Evolutionary conservation across 768 basidiomycete genomes (phyloP), one percentile per base, ranked within the genome.

Genomic region (Cyclocybe aegerita): DNA sequence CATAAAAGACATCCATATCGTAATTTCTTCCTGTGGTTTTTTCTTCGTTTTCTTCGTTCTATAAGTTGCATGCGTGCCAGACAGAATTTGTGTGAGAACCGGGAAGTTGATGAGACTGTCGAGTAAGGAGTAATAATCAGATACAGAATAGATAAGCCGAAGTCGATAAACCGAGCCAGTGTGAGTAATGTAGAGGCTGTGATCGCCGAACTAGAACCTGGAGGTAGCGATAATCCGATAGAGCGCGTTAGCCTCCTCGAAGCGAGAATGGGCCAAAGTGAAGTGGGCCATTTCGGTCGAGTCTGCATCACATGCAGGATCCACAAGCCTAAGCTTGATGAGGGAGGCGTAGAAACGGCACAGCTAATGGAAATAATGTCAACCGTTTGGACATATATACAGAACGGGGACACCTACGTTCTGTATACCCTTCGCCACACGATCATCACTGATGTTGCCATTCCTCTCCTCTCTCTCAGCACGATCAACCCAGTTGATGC

Each of bases 251-350:
- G 89, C 89, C 56, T 91, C 89, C 61, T 88, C 87, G 50, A 90
- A 83, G 2, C 84, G 77, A 9, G 90, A 77, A 58, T 88, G 76
- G 35, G 81, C 79, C 42, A 92, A 73, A 39, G 82, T 81, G 58
- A 92, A 92, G 62, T 89, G 85, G 4, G 78, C 76, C 78, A 92
- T 90, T 69, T 90, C 90, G 4, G 85, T 78, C 0, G 83, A 79
- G 60, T 92, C 88, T 7, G 77, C 76, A 49, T 89, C 88, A n/a
- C 73, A 74, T 6, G 68, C 62, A 2, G 80, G 74, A 58, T 88
- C 86, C 48, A 89, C 77, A 60, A 90, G 78, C 43, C 68, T 68
- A 7, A 81, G 72, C 61, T 85, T 86, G 70, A 90, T 77, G 42
- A 92, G 73, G 0, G 87, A 84, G 52, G 70, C 70, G 63, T 84